Conservation (phyloP, 495 filamentous ascomycete genomes). For the Immersiella caudata region DNA sequence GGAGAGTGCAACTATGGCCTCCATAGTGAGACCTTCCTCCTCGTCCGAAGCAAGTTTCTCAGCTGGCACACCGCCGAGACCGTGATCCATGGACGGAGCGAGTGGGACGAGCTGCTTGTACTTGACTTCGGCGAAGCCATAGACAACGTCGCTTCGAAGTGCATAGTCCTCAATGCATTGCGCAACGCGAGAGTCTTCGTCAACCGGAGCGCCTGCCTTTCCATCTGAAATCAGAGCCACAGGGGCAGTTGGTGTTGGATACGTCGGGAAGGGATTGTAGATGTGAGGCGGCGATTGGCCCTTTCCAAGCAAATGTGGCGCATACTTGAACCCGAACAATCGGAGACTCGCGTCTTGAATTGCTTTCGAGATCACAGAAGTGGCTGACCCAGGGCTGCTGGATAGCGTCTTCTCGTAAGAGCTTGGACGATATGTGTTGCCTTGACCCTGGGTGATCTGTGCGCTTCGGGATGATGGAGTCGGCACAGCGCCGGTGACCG, state of each 20-base stretch:
- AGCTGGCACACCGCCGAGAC: slow-evolving; percentile 59
- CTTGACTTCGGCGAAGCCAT: slow-evolving; percentile 96
- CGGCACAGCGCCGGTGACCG: slow-evolving; percentile 60
- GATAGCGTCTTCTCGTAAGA: slow-evolving; percentile 83
- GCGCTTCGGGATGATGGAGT: slow-evolving; percentile 61
- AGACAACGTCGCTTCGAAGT: slow-evolving; percentile 90
- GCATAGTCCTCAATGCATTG: slow-evolving; percentile 88
- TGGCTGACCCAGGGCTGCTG: slow-evolving; percentile 75
- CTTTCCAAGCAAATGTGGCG: slow-evolving; percentile 65
- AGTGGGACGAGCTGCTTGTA: slow-evolving; percentile 93
- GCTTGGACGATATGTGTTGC: slow-evolving; percentile 62
- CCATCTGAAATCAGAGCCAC: slow-evolving; percentile 67
- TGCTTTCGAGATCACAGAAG: slow-evolving; percentile 90
- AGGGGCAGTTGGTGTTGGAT: slow-evolving; percentile 65
- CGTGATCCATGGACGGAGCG: slow-evolving; percentile 73
- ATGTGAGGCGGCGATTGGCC: slow-evolving; percentile 75
- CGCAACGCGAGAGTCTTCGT: slow-evolving; percentile 80
- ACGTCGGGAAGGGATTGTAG: slow-evolving; percentile 82
- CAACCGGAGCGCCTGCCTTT: slow-evolving; percentile 60
- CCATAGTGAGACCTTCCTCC: slow-evolving; percentile 76
- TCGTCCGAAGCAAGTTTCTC: slow-evolving; percentile 52
- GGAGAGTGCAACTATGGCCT: slow-evolving; percentile 81
- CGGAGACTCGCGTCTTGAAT: slow-evolving; percentile 91
- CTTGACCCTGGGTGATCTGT: slow-evolving; percentile 67
- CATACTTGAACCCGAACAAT: slow-evolving; percentile 73